Conservation (phyloP, 805 yeast genomes). For the Saccharomycopsis sp. region DNA sequence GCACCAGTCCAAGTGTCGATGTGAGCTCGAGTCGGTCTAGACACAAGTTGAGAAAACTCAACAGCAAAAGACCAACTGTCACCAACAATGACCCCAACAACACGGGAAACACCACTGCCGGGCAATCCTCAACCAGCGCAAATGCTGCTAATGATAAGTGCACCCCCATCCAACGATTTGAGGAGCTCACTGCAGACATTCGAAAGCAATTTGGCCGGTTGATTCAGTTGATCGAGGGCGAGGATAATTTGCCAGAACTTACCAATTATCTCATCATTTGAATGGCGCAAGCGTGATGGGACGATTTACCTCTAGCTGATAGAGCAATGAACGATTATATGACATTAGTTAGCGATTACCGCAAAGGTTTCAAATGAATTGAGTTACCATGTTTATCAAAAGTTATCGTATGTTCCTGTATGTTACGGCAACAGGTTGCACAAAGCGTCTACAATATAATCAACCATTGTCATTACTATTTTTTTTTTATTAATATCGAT, state of each 20-base stretch:
- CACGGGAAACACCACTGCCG: background rate
- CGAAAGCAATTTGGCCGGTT: conserved; percentile 9
- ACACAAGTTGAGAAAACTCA: background rate
- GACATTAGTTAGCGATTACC: no score
- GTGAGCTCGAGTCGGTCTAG: background rate
- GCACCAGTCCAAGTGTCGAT: no score
- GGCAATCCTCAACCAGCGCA: background rate
- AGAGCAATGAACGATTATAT: no score
- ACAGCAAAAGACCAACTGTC: background rate
- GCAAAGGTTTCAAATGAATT: no score
- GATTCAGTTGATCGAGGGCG: conserved; percentile 9
- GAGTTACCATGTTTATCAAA: no score
- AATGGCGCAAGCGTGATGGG: no score
- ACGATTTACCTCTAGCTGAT: no score
- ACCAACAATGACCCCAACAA: background rate
- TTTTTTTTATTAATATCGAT: no score
- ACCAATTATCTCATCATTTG: conserved; percentile 9
- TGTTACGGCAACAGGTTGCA: no score
- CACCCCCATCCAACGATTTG: conserved; percentile 1
- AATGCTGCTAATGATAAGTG: background rate
- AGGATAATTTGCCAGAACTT: conserved; percentile 12
- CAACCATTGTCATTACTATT: background rate
- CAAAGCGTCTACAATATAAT: background rate
- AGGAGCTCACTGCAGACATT: background rate
- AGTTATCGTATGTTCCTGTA: no score